These are phyloP conservation scores for Aspergillus alliaceus DNA, from an alignment of 2,329 filamentous ascomycete species.

Conservation along the genomic window DNA sequence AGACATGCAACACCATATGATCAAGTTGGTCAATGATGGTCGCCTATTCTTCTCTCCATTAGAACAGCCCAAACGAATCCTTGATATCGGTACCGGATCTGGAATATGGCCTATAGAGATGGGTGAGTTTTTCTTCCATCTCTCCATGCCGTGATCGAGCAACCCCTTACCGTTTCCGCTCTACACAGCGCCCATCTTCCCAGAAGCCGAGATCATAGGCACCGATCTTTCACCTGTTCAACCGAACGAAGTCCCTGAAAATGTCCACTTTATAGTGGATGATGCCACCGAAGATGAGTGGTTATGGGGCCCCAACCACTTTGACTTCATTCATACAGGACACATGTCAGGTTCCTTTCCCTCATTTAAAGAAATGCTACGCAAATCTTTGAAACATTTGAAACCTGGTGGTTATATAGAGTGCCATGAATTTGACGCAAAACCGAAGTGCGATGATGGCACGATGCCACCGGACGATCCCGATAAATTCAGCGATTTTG, in stretches of 20 bases:
- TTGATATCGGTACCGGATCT: constrained; percentile 62
- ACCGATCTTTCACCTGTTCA: constrained; percentile 70
- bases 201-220: constrained; percentile 58
- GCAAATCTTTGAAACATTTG: constrained; percentile 52
- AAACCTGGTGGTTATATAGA: constrained; percentile 57
- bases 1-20: constrained; percentile 57
- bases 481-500: constrained; percentile 34
- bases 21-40: constrained; percentile 48
- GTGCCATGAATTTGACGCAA: constrained; percentile 47
- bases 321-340: constrained; percentile 62
- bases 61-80: constrained; percentile 46
- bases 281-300: constrained; percentile 64
- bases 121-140: constrained; percentile 38
- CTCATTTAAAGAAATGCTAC: constrained; percentile 58
- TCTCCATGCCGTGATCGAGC: not conserved
- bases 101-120: constrained; percentile 70
- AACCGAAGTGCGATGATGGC: constrained; percentile 53
- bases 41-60: constrained; percentile 50
- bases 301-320: constrained; percentile 51
- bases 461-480: constrained; percentile 51
- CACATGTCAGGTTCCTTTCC: constrained; percentile 59
- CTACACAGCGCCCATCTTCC: constrained; percentile 47
- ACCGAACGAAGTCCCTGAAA: constrained; percentile 65
- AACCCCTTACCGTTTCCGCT: constrained; percentile 4
- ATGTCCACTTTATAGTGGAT: constrained; percentile 73